Evolutionary conservation across 1,284 basidiomycete genomes (phyloP).

Genomic region (Xerocomus nothofagi): DNA sequence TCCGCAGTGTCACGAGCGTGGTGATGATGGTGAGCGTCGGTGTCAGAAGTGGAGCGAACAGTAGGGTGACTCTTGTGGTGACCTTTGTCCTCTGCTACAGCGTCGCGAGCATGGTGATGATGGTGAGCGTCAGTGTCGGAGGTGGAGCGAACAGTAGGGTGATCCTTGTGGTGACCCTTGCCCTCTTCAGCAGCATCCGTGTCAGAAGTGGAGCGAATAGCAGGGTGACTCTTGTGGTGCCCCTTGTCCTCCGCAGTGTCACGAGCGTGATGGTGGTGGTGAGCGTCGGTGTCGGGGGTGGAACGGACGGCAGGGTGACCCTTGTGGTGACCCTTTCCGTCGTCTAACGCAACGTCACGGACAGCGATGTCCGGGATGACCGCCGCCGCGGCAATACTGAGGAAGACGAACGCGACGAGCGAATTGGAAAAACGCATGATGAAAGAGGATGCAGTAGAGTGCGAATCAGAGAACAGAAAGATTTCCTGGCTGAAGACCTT

Average conservation of each 20-base stretch:
- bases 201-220: too few species aligned
- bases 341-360: too few species aligned
- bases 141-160: not conserved
- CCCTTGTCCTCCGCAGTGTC: too few species aligned
- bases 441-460: not conserved
- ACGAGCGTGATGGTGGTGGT: too few species aligned
- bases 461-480: not conserved
- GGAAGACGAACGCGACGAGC: constrained; percentile 14
- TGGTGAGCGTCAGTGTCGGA: not conserved
- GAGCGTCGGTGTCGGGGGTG: too few species aligned
- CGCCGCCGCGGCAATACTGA: constrained; percentile 1
- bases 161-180: not conserved
- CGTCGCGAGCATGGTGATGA: not conserved
- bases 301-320: too few species aligned
- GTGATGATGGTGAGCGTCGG: not conserved
- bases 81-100: not conserved
- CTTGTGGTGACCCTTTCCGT: too few species aligned
- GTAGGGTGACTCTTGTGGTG: not conserved
- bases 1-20: not conserved
- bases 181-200: not conserved
- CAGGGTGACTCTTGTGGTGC: too few species aligned
- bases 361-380: not conserved
- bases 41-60: too few species aligned
- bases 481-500: not conserved
- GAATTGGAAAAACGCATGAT: constrained; percentile 16